These are phyloP conservation scores for Bromus sterilis DNA, from an alignment of 176 grass and related monocot species.

Conservation along the genomic window DNA sequence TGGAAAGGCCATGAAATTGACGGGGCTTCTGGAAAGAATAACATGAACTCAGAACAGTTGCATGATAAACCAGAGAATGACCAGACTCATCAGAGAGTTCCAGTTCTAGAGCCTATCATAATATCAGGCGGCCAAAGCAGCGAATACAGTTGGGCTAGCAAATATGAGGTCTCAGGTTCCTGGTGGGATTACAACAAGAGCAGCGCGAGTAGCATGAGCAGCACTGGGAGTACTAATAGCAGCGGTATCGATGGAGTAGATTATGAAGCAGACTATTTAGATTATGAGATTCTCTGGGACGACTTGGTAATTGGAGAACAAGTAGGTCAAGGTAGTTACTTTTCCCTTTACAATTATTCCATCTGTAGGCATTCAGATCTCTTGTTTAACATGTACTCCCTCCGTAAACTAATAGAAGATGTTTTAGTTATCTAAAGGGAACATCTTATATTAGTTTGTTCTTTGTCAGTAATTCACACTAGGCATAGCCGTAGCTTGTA, in stretches of 20 bases:
- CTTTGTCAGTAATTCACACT: too few species aligned
- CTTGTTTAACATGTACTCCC: background rate
- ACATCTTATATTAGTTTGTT: too few species aligned
- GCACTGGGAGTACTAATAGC: constrained; percentile 55
- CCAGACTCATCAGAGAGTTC: constrained; percentile 4
- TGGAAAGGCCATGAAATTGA: constrained; percentile 59
- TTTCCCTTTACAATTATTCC: background rate
- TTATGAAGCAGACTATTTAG: constrained; percentile 72
- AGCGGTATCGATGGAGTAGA: constrained; percentile 51
- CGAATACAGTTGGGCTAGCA: constrained; percentile 17
- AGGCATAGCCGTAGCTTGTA: background rate
- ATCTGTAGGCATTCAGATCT: background rate
- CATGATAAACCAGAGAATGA: constrained; percentile 52
- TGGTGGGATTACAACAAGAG: constrained; percentile 74
- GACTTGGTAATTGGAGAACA: constrained; percentile 86
- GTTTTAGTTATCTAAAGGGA: too few species aligned
- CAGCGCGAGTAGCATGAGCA: constrained; percentile 69
- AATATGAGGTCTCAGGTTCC: constrained; percentile 56
- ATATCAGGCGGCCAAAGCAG: constrained; percentile 33
- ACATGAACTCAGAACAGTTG: constrained; percentile 23
- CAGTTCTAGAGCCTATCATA: constrained; percentile 33
- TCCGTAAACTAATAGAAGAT: too few species aligned
- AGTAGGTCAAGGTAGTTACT: constrained; percentile 76
- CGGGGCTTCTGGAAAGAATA: constrained; percentile 32
- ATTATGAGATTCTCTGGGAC: constrained; percentile 90